Percentiles rank a stretch among this genome's conserved stretches.
phyloP scores from a whole-genome alignment of 352 stramenopile genomes.

The Poterioochromonas sp. region DNA sequence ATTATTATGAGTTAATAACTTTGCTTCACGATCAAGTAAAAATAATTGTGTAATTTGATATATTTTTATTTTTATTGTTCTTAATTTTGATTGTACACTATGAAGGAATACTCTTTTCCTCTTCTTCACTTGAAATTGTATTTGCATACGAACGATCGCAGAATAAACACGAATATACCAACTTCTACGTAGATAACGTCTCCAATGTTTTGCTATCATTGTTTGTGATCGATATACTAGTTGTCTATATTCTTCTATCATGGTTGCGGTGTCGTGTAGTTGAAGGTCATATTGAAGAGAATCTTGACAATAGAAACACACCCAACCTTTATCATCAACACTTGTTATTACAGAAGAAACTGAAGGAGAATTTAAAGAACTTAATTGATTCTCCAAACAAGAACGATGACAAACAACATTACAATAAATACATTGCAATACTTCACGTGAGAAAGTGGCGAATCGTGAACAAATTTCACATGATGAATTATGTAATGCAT shows the following conservation, averaged over 20 bases:
- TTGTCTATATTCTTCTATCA: not conserved
- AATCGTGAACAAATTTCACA: not conserved
- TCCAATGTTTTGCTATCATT: not conserved
- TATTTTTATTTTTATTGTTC: not conserved
- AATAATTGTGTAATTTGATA: not conserved
- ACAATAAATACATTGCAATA: slow-evolving; percentile 14
- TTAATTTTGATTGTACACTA: not conserved
- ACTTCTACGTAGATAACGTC: not conserved
- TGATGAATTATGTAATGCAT: not conserved
- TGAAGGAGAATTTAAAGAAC: too few relatives aligned
- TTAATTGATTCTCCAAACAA: slow-evolving; percentile 1
- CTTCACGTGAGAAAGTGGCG: not conserved
- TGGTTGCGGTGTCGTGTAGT: not conserved
- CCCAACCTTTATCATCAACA: not conserved
- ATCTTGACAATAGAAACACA: slow-evolving; percentile 2
- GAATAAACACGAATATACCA: slow-evolving; percentile 6
- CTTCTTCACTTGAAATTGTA: not conserved
- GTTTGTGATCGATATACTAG: not conserved
- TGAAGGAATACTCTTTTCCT: not conserved
- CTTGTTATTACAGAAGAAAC: not conserved
- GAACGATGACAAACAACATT: slow-evolving; percentile 9
- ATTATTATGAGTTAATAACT: not conserved
- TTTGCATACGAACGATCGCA: not conserved
- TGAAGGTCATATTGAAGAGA: not conserved
- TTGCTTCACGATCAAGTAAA: not conserved